A percentile compares a stretch with the other conserved stretches of the same genome.
Evolutionary conservation across 441 rosid genomes (phyloP).

Genomic region (Erodium chrysanthum): DNA sequence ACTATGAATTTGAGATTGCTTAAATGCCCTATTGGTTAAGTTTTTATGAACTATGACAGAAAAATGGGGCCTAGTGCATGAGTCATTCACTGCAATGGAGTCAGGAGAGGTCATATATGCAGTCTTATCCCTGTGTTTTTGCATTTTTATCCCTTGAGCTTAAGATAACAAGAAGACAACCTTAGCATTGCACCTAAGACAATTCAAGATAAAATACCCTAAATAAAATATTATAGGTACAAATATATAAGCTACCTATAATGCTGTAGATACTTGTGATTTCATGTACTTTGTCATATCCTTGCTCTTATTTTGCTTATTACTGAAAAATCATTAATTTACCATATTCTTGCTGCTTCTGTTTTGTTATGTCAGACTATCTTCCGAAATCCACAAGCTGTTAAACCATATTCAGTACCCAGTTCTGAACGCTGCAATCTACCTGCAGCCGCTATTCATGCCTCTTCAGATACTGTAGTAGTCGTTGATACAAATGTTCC

Average conservation of each 20-base stretch:
- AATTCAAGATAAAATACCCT: too few species aligned
- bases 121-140: neutral
- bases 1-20: too few species aligned
- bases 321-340: neutral
- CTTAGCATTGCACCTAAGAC: neutral
- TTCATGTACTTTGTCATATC: too few species aligned
- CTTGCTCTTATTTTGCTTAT: neutral
- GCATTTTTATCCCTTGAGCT: neutral
- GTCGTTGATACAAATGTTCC: slow-evolving; percentile 83
- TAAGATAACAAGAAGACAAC: neutral
- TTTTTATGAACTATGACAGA: too few species aligned
- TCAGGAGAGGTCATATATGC: too few species aligned
- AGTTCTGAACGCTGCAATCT: slow-evolving; percentile 87
- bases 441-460: slow-evolving; percentile 89
- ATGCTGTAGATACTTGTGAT: too few species aligned
- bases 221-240: neutral
- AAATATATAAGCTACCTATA: neutral
- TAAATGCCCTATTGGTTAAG: too few species aligned
- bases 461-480: slow-evolving; percentile 71
- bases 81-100: too few species aligned
- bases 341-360: neutral
- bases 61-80: too few species aligned
- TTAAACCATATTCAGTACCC: slow-evolving; percentile 68
- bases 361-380: slow-evolving; percentile 54
- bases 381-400: slow-evolving; percentile 80